A percentile compares a stretch with the other conserved stretches of the same genome.
Evolutionary conservation across 345 rosid genomes (phyloP).

Genomic region (Gossypium mustelinum): DNA sequence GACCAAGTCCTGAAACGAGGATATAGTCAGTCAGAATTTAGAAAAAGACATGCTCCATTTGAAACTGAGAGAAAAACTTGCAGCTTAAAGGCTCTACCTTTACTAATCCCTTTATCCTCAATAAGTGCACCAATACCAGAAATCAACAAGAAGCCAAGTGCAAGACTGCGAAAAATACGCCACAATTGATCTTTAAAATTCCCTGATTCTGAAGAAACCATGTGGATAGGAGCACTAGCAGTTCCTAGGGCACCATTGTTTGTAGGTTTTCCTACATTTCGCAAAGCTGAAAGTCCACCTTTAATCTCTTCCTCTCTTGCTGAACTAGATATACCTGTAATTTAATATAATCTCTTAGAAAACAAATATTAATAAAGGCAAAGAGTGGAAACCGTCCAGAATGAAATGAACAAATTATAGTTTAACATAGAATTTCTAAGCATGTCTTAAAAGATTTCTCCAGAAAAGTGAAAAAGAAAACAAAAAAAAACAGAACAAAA

Average conservation of each 20-base stretch:
- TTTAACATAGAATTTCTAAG: slow-evolving; percentile 4
- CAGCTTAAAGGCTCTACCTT: slow-evolving; percentile 46
- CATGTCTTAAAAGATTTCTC: not conserved
- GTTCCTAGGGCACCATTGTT: slow-evolving; percentile 80
- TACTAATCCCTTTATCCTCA: slow-evolving; percentile 85
- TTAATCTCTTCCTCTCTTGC: slow-evolving; percentile 51
- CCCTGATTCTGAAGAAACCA: slow-evolving; percentile 74
- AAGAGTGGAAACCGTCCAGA: not conserved
- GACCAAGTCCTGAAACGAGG: slow-evolving; percentile 60
- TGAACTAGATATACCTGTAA: slow-evolving; percentile 50
- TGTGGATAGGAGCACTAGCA: slow-evolving; percentile 79
- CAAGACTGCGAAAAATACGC: slow-evolving; percentile 78
- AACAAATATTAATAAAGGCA: slow-evolving; percentile 1
- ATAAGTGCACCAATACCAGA: slow-evolving; percentile 91
- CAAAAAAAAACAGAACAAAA: too few species aligned
- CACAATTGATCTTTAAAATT: slow-evolving; percentile 87
- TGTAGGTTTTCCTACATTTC: slow-evolving; percentile 61
- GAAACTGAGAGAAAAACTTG: slow-evolving; percentile 12
- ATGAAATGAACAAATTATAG: not conserved
- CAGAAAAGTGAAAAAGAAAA: not conserved
- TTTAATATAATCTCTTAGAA: not conserved
- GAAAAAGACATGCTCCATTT: not conserved
- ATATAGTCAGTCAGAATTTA: slow-evolving; percentile 9
- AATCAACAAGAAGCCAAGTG: slow-evolving; percentile 69
- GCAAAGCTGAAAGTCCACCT: slow-evolving; percentile 60